Evolutionary conservation across 495 filamentous ascomycete species (phyloP).

Genomic region (Xylaria telfairii): DNA sequence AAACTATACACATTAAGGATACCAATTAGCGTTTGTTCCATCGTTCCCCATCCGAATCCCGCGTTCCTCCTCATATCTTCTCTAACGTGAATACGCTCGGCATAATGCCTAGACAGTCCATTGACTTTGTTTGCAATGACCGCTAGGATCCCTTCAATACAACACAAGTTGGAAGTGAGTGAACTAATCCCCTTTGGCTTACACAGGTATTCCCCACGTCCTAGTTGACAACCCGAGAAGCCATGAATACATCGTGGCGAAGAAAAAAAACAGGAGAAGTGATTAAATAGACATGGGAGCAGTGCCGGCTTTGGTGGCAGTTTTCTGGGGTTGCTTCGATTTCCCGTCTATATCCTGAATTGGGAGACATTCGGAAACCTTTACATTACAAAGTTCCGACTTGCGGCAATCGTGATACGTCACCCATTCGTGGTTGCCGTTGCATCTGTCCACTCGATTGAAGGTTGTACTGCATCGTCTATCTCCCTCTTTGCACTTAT

Average conservation of each 20-base stretch:
- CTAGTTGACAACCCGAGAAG: neutral
- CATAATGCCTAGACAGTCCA: neutral
- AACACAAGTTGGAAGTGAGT: neutral
- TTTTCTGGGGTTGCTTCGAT: too few relatives aligned
- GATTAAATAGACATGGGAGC: neutral
- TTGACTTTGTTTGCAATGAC: too few relatives aligned
- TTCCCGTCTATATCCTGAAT: neutral
- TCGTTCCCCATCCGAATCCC: neutral
- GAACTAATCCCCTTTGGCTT: neutral
- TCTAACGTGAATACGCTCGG: neutral
- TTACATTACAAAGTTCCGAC: constrained; percentile 5
- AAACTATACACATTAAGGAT: constrained; percentile 24
- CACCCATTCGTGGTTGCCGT: constrained; percentile 11
- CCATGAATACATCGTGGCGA: neutral
- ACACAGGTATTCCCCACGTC: neutral
- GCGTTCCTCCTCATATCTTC: neutral
- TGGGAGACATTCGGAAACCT: constrained; percentile 3
- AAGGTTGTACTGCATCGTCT: constrained; percentile 8
- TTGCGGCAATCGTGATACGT: constrained; percentile 24
- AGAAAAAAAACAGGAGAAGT: neutral
- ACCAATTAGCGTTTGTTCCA: constrained; percentile 1
- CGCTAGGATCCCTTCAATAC: neutral
- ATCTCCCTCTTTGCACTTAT: constrained; percentile 19
- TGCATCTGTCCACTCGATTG: constrained; percentile 25
- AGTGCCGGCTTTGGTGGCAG: too few relatives aligned